Conservation (phyloP, 2,329 filamentous ascomycete species). For the Fusarium incarnatum region DNA sequence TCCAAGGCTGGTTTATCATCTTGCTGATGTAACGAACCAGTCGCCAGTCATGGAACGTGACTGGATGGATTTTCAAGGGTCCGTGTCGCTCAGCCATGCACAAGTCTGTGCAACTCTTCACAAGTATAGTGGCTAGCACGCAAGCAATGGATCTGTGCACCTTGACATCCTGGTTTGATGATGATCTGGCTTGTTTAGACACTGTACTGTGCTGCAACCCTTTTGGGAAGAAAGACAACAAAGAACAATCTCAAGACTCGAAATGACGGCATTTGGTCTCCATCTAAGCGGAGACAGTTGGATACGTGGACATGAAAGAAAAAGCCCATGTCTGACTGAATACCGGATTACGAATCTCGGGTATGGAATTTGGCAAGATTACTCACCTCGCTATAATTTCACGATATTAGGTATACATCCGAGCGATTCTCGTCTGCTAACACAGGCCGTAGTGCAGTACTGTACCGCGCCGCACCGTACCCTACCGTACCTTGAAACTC, state of each 20-base stretch:
- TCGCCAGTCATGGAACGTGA: constrained; percentile 31
- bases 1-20: constrained; percentile 14
- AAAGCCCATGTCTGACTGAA: neutral
- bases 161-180: neutral
- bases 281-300: neutral
- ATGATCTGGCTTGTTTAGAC: constrained; percentile 3
- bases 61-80: constrained; percentile 24
- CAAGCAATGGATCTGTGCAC: constrained; percentile 28
- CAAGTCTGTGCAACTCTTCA: constrained; percentile 35
- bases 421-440: neutral
- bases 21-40: constrained; percentile 10
- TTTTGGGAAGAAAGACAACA: constrained; percentile 37
- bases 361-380: constrained; percentile 24
- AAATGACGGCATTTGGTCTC: constrained; percentile 30
- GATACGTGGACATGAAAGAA: constrained; percentile 14
- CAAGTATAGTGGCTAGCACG: constrained; percentile 7
- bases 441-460: neutral
- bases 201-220: constrained; percentile 4
- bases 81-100: constrained; percentile 29
- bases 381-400: constrained; percentile 16
- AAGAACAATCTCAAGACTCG: constrained; percentile 21
- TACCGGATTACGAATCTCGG: constrained; percentile 30
- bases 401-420: neutral
- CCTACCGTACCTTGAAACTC: neutral
- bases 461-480: neutral